Percentiles rank a stretch among this genome's conserved stretches.
Evolutionary conservation across 352 stramenopile species (phyloP).

Genomic region (Pythium aristosporum): DNA sequence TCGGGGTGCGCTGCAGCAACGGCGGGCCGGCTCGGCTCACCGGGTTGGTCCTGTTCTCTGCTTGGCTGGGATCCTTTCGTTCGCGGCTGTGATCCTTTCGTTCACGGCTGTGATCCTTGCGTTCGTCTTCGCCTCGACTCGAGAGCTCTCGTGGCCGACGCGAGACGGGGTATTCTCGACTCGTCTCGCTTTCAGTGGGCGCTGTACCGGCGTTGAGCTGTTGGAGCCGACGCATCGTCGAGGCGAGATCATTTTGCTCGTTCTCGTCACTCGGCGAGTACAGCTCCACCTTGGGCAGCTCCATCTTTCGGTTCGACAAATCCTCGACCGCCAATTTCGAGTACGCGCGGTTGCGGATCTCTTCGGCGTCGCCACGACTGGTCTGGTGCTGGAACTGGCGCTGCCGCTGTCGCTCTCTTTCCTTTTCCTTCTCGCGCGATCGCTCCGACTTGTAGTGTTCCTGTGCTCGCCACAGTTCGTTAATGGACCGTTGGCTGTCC

Average conservation of each 20-base stretch:
- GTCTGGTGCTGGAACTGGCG: background rate
- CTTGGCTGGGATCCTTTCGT: background rate
- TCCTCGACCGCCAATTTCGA: conserved; percentile 25
- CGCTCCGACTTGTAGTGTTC: too few relatives aligned
- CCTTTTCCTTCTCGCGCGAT: background rate
- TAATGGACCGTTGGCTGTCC: background rate
- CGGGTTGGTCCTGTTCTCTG: background rate
- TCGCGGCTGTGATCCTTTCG: background rate
- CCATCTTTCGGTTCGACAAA: background rate
- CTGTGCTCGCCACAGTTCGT: too few relatives aligned
- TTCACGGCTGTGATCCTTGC: too few relatives aligned
- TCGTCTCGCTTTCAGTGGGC: background rate
- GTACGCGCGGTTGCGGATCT: conserved; percentile 14
- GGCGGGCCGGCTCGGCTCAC: too few relatives aligned
- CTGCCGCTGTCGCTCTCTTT: background rate
- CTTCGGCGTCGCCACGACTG: background rate
- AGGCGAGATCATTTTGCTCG: conserved; percentile 4
- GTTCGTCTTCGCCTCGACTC: background rate
- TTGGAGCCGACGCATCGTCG: conserved; percentile 18
- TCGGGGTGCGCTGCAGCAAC: background rate
- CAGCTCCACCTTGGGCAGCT: too few relatives aligned
- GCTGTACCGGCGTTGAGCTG: conserved; percentile 12
- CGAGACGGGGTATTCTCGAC: background rate
- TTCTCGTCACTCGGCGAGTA: background rate
- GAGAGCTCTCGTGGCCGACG: background rate